These are phyloP conservation scores for Boletellus deceptivus DNA, from an alignment of 1,284 basidiomycete species.

Conservation along the genomic window DNA sequence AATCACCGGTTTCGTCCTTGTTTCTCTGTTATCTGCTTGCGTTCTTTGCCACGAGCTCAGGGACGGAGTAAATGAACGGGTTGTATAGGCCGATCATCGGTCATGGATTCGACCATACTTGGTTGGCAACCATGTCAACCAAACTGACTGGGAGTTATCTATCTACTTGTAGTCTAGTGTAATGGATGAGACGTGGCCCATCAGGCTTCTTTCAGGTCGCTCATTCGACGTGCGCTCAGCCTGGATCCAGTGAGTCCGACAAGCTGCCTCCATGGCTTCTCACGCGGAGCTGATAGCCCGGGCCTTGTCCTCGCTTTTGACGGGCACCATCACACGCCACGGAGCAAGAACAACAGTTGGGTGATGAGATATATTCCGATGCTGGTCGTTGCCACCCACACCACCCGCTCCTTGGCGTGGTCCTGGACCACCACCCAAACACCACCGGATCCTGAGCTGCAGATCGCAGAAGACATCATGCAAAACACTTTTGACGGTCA, in stretches of 20 bases:
- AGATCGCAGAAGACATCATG: conserved; percentile 6
- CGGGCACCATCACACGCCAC: neutral
- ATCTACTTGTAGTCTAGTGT: too few relatives aligned
- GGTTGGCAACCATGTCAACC: too few relatives aligned
- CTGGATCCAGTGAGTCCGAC: neutral
- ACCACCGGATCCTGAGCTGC: conserved; percentile 14
- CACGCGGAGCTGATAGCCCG: neutral
- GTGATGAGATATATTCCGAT: conserved; percentile 10
- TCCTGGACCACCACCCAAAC: conserved; percentile 28
- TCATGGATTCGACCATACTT: too few relatives aligned
- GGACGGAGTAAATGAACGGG: too few relatives aligned
- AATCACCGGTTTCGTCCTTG: too few relatives aligned
- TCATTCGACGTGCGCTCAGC: neutral
- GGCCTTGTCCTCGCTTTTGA: neutral
- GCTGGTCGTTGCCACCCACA: conserved; percentile 13
- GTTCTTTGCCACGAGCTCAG: too few relatives aligned
- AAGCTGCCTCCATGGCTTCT: neutral
- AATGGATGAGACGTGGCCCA: neutral
- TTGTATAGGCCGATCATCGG: too few relatives aligned
- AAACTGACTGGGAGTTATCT: too few relatives aligned
- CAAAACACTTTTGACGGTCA: conserved; percentile 25
- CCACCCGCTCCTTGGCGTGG: conserved; percentile 23
- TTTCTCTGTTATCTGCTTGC: too few relatives aligned
- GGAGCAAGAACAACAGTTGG: neutral
- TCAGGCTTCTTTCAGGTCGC: conserved; percentile 9